Percentiles rank a stretch among this genome's conserved stretches.
Evolutionary conservation across 805 yeast species (phyloP).

Genomic region (Candida ortonii): DNA sequence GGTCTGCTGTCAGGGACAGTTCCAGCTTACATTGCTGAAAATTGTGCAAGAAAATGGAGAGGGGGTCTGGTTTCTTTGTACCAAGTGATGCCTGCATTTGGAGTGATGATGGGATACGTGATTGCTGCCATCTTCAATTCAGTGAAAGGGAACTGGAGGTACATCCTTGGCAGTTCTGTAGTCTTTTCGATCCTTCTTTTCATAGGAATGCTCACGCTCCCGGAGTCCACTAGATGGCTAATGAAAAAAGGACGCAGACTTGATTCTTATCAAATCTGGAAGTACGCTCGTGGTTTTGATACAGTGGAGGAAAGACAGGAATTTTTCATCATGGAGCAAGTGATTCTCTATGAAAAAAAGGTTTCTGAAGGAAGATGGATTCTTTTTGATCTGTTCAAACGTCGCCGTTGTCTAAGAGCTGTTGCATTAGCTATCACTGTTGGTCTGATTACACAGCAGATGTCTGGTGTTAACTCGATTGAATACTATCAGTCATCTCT

Average conservation of each 20-base stretch:
- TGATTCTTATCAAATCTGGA: slow-evolving; percentile 50
- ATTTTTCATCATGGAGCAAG: slow-evolving; percentile 40
- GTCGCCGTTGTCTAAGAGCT: slow-evolving; percentile 58
- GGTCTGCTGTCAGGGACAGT: slow-evolving; percentile 62
- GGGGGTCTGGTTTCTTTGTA: slow-evolving; percentile 60
- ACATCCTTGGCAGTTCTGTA: slow-evolving; percentile 58
- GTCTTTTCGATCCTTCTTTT: slow-evolving; percentile 53
- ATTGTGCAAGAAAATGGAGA: slow-evolving; percentile 52
- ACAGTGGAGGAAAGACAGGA: slow-evolving; percentile 40
- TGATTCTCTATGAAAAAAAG: slow-evolving; percentile 22
- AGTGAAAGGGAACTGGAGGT: slow-evolving; percentile 59
- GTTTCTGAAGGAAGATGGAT: slow-evolving; percentile 41
- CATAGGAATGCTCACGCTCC: slow-evolving; percentile 49
- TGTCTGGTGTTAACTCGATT: slow-evolving; percentile 64
- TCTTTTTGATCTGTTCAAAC: slow-evolving; percentile 36
- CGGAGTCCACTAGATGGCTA: slow-evolving; percentile 59
- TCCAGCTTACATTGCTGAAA: slow-evolving; percentile 58
- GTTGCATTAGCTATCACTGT: slow-evolving; percentile 43
- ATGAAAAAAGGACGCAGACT: slow-evolving; percentile 43
- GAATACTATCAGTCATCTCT: slow-evolving; percentile 59
- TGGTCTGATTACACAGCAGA: slow-evolving; percentile 56
- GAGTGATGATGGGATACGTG: slow-evolving; percentile 61
- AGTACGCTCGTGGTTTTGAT: slow-evolving; percentile 45
- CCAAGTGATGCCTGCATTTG: slow-evolving; percentile 61
- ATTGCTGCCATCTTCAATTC: slow-evolving; percentile 57